Percentiles rank a stretch among this genome's conserved stretches.
These are phyloP conservation scores for Trametes gibbosa DNA, from an alignment of 768 basidiomycete species.

Conservation along the genomic window DNA sequence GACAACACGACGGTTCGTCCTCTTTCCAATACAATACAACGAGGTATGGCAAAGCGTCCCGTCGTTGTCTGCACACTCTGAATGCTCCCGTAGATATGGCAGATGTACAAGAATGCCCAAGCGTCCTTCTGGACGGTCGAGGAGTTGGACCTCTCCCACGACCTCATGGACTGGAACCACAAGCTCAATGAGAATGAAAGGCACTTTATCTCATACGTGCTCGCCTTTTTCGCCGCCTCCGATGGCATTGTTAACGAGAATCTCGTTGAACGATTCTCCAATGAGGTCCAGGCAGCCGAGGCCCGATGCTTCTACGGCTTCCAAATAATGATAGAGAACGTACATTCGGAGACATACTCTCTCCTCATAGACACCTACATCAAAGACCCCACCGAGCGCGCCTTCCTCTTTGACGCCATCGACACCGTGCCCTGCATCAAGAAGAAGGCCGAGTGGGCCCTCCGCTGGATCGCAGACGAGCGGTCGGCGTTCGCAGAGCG, in stretches of 20 bases:
- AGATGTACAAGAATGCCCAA: slow-evolving; percentile 92
- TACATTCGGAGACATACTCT: slow-evolving; percentile 96
- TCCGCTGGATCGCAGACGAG: slow-evolving; percentile 86
- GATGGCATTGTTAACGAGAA: slow-evolving; percentile 98
- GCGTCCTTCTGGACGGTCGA: slow-evolving; percentile 95
- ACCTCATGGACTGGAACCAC: slow-evolving; percentile 80
- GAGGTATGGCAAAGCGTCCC: slow-evolving; percentile 53
- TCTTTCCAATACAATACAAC: slow-evolving; percentile 91
- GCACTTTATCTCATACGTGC: slow-evolving; percentile 87
- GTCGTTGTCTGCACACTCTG: background rate
- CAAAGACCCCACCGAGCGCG: slow-evolving; percentile 71
- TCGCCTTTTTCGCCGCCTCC: slow-evolving; percentile 95
- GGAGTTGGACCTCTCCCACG: slow-evolving; percentile 88
- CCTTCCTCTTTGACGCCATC: slow-evolving; percentile 86
- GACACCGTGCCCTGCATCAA: slow-evolving; percentile 93
- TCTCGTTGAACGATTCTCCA: slow-evolving; percentile 88
- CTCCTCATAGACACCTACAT: slow-evolving; percentile 95
- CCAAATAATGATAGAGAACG: slow-evolving; percentile 99
- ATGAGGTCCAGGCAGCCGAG: slow-evolving; percentile 89
- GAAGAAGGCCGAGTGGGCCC: slow-evolving; percentile 93
- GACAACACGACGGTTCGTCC: slow-evolving; percentile 77
- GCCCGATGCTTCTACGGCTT: slow-evolving; percentile 97
- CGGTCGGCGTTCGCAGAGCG: slow-evolving; percentile 83
- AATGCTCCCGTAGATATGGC: slow-evolving; percentile 69
- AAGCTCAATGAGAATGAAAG: slow-evolving; percentile 80